Conservation (phyloP, 2,329 filamentous ascomycete species). For the Pseudonectria buxi region DNA sequence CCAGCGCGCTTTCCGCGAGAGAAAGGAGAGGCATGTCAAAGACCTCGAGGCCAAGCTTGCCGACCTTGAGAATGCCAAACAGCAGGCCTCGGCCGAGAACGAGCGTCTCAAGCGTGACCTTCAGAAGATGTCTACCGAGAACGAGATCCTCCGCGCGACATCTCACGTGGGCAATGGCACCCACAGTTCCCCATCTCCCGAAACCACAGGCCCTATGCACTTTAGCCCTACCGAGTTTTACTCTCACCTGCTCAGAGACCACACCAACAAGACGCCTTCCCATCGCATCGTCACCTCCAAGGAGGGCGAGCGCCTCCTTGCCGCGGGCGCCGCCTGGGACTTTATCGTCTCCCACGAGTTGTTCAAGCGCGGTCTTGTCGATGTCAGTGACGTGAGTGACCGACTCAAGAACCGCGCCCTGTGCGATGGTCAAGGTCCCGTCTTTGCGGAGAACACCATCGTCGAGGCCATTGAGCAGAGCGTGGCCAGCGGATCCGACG, state of each 20-base stretch:
- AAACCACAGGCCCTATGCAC: conserved; percentile 57
- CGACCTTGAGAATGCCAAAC: conserved; percentile 66
- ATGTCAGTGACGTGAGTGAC: conserved; percentile 76
- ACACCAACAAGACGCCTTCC: conserved; percentile 56
- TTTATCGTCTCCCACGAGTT: conserved; percentile 74
- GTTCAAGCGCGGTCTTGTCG: conserved; percentile 69
- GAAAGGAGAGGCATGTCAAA: conserved; percentile 90
- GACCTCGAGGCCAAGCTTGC: conserved; percentile 84
- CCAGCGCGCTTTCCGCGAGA: conserved; percentile 91
- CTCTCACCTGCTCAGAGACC: conserved; percentile 52
- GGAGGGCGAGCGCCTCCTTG: conserved; percentile 63
- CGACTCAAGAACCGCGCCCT: conserved; percentile 66
- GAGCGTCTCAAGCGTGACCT: conserved; percentile 78
- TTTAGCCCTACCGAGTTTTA: conserved; percentile 70
- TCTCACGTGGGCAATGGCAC: conserved; percentile 35
- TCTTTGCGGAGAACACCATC: conserved; percentile 74
- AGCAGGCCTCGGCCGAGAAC: conserved; percentile 71
- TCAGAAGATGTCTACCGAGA: conserved; percentile 79
- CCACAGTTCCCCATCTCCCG: conserved; percentile 34
- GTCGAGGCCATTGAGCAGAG: conserved; percentile 70
- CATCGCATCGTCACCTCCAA: conserved; percentile 63
- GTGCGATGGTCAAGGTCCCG: conserved; percentile 83
- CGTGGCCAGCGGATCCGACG: conserved; percentile 69
- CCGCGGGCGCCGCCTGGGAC: conserved; percentile 80
- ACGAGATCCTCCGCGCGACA: conserved; percentile 84